Evolutionary conservation across 2,329 filamentous ascomycete species (phyloP), one percentile per base, ranked within the genome.

Genomic region (Aspergillus calidoustus): DNA sequence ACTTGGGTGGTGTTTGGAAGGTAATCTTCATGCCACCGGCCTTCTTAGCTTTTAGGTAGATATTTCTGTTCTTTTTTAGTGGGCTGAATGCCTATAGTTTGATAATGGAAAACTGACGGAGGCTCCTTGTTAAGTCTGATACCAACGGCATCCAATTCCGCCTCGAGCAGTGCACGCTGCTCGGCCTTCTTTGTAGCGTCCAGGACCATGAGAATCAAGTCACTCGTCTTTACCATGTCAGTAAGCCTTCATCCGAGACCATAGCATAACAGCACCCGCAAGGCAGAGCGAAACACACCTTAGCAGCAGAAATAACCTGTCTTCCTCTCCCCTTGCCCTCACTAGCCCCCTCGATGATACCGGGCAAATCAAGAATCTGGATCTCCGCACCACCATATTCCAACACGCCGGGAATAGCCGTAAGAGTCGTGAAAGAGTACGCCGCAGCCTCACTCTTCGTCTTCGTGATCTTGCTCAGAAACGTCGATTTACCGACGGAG

Each of bases 21-120:
- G 91, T 98, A 75, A 99, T 97, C 80, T 99, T 99, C 92, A 99
- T 95, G 63, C 96, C 95, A 60, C 95, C 95, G 0, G 94, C 93
- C 75, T 95, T 97, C 79, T 99, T 99, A 28, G 84, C 84, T 79
- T 99, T 99, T 61, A 99, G 86, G 75, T 98, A 98, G 78, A 99
- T 98, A 77, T 99, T 99, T 38, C 91, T 94, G 65, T 34, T 38
- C 19, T 8, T 28, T 30, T 6, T 49, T 13, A 7, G n/a, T 23
- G 23, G 13, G 13, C 23, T 15, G 13, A 3, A 17, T 3, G 31
- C 28, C 7, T n/a, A 28, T 46, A 34, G 13, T 31, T 23, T 2
- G 17, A 38, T 15, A n/a, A 15, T 2, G 15, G 3, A 17, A 17
- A 43, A 44, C 89, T 76, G 81, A 94, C 88, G 95, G 95, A 61